A percentile compares a stretch with the other conserved stretches of the same genome.
These are phyloP conservation scores for Citrus inodora DNA, from an alignment of 345 rosid species.

Conservation along the genomic window DNA sequence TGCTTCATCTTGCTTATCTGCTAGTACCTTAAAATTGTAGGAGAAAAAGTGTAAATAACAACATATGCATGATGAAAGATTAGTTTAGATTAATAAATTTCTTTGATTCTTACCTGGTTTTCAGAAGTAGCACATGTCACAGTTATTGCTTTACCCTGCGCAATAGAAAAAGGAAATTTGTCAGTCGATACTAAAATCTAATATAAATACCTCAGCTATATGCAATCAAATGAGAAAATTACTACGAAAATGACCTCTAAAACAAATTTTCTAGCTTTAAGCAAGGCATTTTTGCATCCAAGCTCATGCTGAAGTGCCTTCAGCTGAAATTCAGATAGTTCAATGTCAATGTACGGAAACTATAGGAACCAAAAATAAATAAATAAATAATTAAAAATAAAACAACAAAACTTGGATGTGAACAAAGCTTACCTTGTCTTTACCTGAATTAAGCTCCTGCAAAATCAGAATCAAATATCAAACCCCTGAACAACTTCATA, in stretches of 20 bases:
- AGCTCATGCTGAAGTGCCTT: slow-evolving; percentile 67
- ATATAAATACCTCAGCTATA: not conserved
- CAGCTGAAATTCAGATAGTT: slow-evolving; percentile 42
- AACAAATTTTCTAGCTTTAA: slow-evolving; percentile 35
- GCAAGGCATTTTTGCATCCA: slow-evolving; percentile 56
- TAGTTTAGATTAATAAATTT: not conserved
- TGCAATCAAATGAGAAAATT: slow-evolving; percentile 3
- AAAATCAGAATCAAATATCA: slow-evolving; percentile 24
- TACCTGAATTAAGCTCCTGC: slow-evolving; percentile 69
- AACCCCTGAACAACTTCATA: slow-evolving; percentile 5
- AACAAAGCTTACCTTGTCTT: slow-evolving; percentile 53
- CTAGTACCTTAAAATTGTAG: slow-evolving; percentile 30
- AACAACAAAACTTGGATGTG: slow-evolving; percentile 2
- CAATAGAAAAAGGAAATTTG: slow-evolving; percentile 7
- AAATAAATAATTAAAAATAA: not conserved
- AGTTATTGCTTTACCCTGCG: slow-evolving; percentile 32
- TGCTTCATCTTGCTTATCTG: slow-evolving; percentile 17
- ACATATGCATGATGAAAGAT: slow-evolving; percentile 7
- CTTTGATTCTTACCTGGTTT: slow-evolving; percentile 26
- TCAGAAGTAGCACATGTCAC: slow-evolving; percentile 20
- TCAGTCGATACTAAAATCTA: slow-evolving; percentile 8
- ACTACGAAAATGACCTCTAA: slow-evolving; percentile 22
- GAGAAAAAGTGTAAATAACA: slow-evolving; percentile 20
- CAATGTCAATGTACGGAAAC: slow-evolving; percentile 15
- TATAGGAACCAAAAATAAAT: not conserved